phyloP scores from a whole-genome alignment of 768 basidiomycete genomes.

The Agaricus blazei region DNA sequence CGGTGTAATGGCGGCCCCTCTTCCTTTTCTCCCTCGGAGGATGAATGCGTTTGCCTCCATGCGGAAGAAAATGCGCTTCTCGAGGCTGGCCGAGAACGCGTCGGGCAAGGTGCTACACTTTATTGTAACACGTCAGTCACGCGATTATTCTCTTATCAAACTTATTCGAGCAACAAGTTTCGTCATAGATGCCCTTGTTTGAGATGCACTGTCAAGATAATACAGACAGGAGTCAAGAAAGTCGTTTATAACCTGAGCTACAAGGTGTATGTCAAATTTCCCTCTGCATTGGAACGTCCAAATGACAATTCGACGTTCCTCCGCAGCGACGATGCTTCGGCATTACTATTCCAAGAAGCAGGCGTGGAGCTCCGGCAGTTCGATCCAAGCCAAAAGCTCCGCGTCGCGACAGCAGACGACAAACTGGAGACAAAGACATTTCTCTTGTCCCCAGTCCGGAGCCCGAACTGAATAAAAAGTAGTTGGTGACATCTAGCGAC shows the following conservation, averaged over 20 bases:
- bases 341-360: conserved; percentile 70
- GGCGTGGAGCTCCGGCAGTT: conserved; percentile 78
- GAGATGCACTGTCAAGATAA: conserved; percentile 95
- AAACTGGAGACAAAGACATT: conserved; percentile 11
- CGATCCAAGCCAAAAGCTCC: conserved; percentile 38
- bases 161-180: background rate
- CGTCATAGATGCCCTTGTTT: conserved; percentile 86
- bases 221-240: conserved; percentile 86
- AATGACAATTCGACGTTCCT: background rate
- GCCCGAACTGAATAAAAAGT: background rate
- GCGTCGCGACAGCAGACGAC: conserved; percentile 20
- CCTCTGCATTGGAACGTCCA: background rate
- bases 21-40: conserved; percentile 46
- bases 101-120: conserved; percentile 77
- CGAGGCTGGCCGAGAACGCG: conserved; percentile 88
- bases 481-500: background rate
- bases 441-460: conserved; percentile 3
- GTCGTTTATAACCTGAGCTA: conserved; percentile 96
- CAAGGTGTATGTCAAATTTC: conserved; percentile 69
- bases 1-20: conserved; percentile 62
- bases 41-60: conserved; percentile 86
- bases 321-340: conserved; percentile 78
- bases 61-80: conserved; percentile 97
- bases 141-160: background rate
- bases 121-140: conserved; percentile 93